Conservation (phyloP, 345 rosid genomes). For the Odontarrhena argentea region DNA sequence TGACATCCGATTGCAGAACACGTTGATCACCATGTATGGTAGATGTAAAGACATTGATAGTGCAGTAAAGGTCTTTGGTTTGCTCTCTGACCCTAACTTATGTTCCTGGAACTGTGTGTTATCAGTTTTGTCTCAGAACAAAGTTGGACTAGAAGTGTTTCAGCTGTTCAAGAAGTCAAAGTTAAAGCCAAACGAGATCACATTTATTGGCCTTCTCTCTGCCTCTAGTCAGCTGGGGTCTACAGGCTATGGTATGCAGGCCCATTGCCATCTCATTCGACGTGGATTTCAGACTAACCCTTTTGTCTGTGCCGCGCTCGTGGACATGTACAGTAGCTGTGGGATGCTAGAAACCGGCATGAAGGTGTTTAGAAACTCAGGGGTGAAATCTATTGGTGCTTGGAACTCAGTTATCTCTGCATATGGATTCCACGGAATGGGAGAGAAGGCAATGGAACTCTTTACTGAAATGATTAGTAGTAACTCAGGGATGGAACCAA, state of each 20-base stretch:
- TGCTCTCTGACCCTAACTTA: conserved; percentile 48
- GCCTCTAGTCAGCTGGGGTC: conserved; percentile 58
- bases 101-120: conserved; percentile 77
- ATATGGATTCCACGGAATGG: conserved; percentile 52
- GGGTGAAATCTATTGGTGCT: conserved; percentile 40
- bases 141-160: conserved; percentile 52
- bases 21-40: conserved; percentile 64
- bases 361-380: conserved; percentile 45
- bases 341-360: conserved; percentile 50
- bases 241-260: conserved; percentile 52
- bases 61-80: conserved; percentile 49
- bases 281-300: conserved; percentile 47
- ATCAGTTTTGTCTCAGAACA: conserved; percentile 64
- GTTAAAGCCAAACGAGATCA: conserved; percentile 60
- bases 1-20: conserved; percentile 56
- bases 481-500: conserved; percentile 41
- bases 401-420: conserved; percentile 66
- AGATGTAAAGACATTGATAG: conserved; percentile 54
- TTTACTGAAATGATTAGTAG: conserved; percentile 47
- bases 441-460: conserved; percentile 51
- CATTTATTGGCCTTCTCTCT: conserved; percentile 56
- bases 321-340: conserved; percentile 61
- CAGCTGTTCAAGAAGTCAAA: conserved; percentile 48
- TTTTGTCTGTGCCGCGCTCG: conserved; percentile 53
- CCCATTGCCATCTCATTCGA: conserved; percentile 51